phyloP scores from a whole-genome alignment of 495 filamentous ascomycete species.

The Xylaria grammica region DNA sequence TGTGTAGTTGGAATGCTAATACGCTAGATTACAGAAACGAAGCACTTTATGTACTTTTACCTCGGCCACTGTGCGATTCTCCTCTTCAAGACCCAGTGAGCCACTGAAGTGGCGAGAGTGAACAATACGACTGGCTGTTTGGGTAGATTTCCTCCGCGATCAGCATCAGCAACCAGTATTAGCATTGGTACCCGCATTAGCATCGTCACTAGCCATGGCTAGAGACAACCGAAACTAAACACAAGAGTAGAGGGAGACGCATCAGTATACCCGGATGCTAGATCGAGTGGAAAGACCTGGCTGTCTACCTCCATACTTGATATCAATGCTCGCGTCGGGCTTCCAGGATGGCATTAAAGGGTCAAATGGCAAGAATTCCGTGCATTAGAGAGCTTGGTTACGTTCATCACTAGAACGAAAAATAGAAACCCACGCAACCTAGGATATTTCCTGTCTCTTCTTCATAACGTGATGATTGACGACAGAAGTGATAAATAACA shows the following conservation, averaged over 20 bases:
- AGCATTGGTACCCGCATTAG: not conserved
- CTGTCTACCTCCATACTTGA: not conserved
- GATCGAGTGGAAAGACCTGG: not conserved
- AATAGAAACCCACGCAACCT: conserved; percentile 5
- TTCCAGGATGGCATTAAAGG: not conserved
- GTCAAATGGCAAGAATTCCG: not conserved
- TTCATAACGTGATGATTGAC: not conserved
- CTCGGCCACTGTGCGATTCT: conserved; percentile 98
- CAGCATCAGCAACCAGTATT: not conserved
- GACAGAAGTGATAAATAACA: not conserved
- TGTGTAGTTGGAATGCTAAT: conserved; percentile 19
- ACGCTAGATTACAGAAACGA: conserved; percentile 71
- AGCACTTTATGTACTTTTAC: conserved; percentile 99
- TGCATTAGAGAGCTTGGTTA: not conserved
- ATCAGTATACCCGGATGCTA: conserved; percentile 9
- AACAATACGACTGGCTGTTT: not conserved
- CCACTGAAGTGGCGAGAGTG: not conserved
- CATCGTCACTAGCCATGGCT: conserved; percentile 2
- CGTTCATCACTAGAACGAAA: conserved; percentile 5
- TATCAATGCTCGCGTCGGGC: not conserved
- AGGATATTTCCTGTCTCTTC: not conserved
- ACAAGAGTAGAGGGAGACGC: not conserved
- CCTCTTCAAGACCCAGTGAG: conserved; percentile 97
- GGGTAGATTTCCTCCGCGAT: not conserved
- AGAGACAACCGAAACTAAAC: conserved; percentile 9